These are phyloP conservation scores for Ogataea saltuana DNA, from an alignment of 805 yeast species.

Conservation along the genomic window DNA sequence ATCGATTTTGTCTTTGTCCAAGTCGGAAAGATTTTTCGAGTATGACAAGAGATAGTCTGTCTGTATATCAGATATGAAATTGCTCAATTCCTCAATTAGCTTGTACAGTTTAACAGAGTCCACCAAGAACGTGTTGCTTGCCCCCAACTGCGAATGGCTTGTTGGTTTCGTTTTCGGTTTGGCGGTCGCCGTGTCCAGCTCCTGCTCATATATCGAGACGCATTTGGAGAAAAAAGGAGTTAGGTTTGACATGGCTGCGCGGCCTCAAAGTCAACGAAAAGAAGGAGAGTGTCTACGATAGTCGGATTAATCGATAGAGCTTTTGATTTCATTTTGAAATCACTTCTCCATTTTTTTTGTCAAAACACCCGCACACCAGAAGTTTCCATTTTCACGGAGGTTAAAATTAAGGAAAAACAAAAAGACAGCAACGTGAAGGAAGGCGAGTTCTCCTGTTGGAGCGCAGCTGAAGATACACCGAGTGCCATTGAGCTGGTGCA, in stretches of 20 bases:
- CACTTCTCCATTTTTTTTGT: background rate
- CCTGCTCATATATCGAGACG: conserved; percentile 41
- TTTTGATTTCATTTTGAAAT: background rate
- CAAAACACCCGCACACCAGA: conserved; percentile 2
- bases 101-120: conserved; percentile 41
- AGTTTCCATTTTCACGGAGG: background rate
- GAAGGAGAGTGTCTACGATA: background rate
- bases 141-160: conserved; percentile 12
- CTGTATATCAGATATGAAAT: conserved; percentile 37
- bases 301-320: no score
- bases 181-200: conserved; percentile 3
- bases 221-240: conserved; percentile 52
- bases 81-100: conserved; percentile 35
- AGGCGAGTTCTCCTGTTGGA: no score
- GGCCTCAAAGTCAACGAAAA: background rate
- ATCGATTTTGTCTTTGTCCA: conserved; percentile 31
- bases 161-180: background rate
- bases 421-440: conserved; percentile 3
- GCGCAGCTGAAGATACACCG: background rate
- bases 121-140: conserved; percentile 41
- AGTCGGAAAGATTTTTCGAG: conserved; percentile 27
- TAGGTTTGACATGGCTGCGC: conserved; percentile 43
- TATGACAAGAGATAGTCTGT: conserved; percentile 38
- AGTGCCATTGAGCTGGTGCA: background rate
- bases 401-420: background rate